Percentiles rank a stretch among this genome's conserved stretches.
Conservation (phyloP, 805 yeast genomes). For the Candida odintsovae region DNA sequence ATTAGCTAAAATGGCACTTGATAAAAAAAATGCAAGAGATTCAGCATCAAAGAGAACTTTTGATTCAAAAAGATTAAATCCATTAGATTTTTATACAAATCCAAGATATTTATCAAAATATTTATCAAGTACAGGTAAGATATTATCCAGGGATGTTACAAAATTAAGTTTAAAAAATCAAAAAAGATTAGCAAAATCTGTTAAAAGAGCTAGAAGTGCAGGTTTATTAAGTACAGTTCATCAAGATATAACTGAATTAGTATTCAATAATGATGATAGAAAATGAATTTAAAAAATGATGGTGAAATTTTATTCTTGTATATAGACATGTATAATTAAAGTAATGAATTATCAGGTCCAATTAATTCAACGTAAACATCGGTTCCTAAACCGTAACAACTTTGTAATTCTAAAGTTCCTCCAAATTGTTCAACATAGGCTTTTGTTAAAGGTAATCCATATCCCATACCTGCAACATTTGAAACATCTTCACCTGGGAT, state of each 20-base stretch:
- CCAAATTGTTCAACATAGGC: slow-evolving; percentile 72
- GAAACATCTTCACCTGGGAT: slow-evolving; percentile 68
- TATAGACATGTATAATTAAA: slow-evolving; percentile 3
- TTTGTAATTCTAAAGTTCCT: slow-evolving; percentile 63
- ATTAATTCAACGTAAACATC: slow-evolving; percentile 58
- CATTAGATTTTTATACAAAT: slow-evolving; percentile 63
- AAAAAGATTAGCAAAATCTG: slow-evolving; percentile 54
- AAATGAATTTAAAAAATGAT: background rate
- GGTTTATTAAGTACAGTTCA: slow-evolving; percentile 79
- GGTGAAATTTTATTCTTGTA: background rate
- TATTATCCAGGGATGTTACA: slow-evolving; percentile 56
- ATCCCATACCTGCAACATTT: slow-evolving; percentile 90
- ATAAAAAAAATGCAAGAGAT: slow-evolving; percentile 29
- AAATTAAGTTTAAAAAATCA: slow-evolving; percentile 8
- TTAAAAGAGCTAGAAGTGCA: slow-evolving; percentile 72
- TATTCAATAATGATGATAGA: slow-evolving; percentile 7
- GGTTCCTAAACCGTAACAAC: slow-evolving; percentile 73
- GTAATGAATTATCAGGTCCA: slow-evolving; percentile 20
- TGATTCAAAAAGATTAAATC: slow-evolving; percentile 51
- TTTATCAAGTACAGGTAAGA: slow-evolving; percentile 68
- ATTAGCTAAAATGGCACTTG: slow-evolving; percentile 48
- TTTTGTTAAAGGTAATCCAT: slow-evolving; percentile 81
- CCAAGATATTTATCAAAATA: slow-evolving; percentile 65
- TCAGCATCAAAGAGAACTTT: slow-evolving; percentile 25
- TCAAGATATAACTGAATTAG: slow-evolving; percentile 36